Evolutionary conservation across 2,329 filamentous ascomycete genomes (phyloP), one percentile per base, ranked within the genome.

Genomic region (Scleromitrula shiraiana): DNA sequence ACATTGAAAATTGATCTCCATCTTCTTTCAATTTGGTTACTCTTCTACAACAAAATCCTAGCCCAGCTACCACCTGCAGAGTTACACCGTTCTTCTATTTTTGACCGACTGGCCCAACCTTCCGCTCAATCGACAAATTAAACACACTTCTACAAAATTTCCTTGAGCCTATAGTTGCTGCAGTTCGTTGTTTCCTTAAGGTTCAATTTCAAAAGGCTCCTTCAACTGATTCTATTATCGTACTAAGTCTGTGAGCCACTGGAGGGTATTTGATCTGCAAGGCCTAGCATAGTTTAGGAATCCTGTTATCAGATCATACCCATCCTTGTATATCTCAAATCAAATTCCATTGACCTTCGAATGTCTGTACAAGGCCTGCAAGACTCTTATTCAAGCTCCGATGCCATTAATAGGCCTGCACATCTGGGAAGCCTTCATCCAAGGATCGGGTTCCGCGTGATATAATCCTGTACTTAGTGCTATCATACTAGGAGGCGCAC

Each of bases 301-400:
- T 41, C 51, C 49, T 43, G 29, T 38, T 44, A 38, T 51, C 49
- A 49, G 49, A 53, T 53, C 41, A 51, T 51, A 22, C 29, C 37
- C 42, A 39, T 41, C 40, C 26, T 27, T 44, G 38, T 37, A 48
- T 17, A 44, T 42, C 27, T 41, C n/a, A 20, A 33, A 30, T 7
- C 19, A 15, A 15, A n/a, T 12, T 40, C 43, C 9, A 17, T 33
- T 15, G 10, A 36, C 26, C 26, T 9, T 32, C 17, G 26, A 30
- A 41, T 17, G 24, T n/a, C 23, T n/a, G n/a, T n/a, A n/a, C n/a
- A n/a, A n/a, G n/a, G n/a, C n/a, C n/a, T n/a, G n/a, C n/a, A n/a
- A n/a, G n/a, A n/a, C n/a, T n/a, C n/a, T n/a, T n/a, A n/a, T n/a
- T n/a, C n/a, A n/a, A n/a, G n/a, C n/a, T n/a, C n/a, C n/a, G n/a